phyloP scores from a whole-genome alignment of 2,329 filamentous ascomycete species.

The Nigrospora sphaerica region DNA sequence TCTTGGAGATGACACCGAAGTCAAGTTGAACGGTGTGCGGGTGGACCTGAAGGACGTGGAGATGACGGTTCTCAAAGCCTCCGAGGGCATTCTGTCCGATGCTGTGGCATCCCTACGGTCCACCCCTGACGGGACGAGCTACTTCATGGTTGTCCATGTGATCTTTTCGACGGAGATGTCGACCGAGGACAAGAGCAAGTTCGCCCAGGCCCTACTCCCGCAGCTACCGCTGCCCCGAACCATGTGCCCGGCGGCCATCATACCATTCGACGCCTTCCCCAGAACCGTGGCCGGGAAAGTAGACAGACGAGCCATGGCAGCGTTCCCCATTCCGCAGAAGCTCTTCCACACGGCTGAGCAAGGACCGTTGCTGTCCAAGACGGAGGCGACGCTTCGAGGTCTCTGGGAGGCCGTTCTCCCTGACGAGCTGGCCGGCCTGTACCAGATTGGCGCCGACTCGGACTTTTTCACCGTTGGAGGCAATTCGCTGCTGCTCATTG shows the following conservation, averaged over 20 bases:
- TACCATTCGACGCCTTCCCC: conserved; percentile 19
- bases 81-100: conserved; percentile 9
- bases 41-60: conserved; percentile 35
- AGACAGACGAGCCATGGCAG: conserved; percentile 18
- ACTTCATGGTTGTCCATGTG: conserved; percentile 12
- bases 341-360: background rate
- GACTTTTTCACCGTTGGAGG: conserved; percentile 35
- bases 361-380: background rate
- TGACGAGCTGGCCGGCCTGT: background rate
- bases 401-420: conserved; percentile 3
- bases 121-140: background rate
- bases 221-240: conserved; percentile 19
- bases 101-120: conserved; percentile 15
- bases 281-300: conserved; percentile 20
- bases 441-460: conserved; percentile 7
- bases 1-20: conserved; percentile 32
- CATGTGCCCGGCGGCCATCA: conserved; percentile 21
- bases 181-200: background rate
- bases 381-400: background rate
- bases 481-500: conserved; percentile 30
- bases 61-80: conserved; percentile 11
- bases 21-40: conserved; percentile 29
- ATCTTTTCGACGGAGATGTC: conserved; percentile 2
- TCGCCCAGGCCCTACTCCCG: conserved; percentile 5
- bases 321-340: conserved; percentile 13